phyloP scores from a whole-genome alignment of 495 filamentous ascomycete species.

The Diplogelasinospora grovesii region DNA sequence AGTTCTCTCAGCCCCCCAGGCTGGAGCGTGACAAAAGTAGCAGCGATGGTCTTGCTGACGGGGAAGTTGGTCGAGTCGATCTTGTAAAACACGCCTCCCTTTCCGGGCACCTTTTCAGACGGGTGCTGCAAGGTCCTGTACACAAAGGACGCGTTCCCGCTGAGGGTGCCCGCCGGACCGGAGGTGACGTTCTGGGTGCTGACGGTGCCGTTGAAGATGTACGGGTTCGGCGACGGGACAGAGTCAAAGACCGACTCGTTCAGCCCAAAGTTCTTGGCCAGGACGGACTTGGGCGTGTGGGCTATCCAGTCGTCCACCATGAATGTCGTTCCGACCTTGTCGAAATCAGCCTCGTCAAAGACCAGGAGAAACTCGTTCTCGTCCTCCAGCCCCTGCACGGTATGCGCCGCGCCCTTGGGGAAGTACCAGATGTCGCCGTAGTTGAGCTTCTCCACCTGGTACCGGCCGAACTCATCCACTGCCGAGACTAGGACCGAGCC shows the following conservation, averaged over 20 bases:
- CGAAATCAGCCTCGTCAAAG: conserved; percentile 57
- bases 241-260: conserved; percentile 48
- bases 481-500: conserved; percentile 52
- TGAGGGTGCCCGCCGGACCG: conserved; percentile 37
- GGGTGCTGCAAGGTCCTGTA: conserved; percentile 47
- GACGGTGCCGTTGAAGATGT: conserved; percentile 51
- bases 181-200: conserved; percentile 43
- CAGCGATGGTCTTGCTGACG: conserved; percentile 53
- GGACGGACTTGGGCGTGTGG: conserved; percentile 52
- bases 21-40: conserved; percentile 53
- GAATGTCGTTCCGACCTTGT: conserved; percentile 50
- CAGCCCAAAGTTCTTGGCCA: conserved; percentile 61
- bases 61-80: conserved; percentile 59
- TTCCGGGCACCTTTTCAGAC: conserved; percentile 48
- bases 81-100: conserved; percentile 51
- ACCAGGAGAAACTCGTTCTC: conserved; percentile 61
- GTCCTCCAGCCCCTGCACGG: conserved; percentile 50
- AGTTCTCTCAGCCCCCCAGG: conserved; percentile 56
- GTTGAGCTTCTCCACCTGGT: conserved; percentile 47
- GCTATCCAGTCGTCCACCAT: conserved; percentile 59
- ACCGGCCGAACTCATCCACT: conserved; percentile 53
- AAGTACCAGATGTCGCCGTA: conserved; percentile 60
- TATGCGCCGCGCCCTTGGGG: conserved; percentile 57
- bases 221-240: conserved; percentile 50
- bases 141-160: conserved; percentile 50